These are phyloP conservation scores for Monosporascus sp. DNA, from an alignment of 2,329 filamentous ascomycete genomes.

Conservation along the genomic window DNA sequence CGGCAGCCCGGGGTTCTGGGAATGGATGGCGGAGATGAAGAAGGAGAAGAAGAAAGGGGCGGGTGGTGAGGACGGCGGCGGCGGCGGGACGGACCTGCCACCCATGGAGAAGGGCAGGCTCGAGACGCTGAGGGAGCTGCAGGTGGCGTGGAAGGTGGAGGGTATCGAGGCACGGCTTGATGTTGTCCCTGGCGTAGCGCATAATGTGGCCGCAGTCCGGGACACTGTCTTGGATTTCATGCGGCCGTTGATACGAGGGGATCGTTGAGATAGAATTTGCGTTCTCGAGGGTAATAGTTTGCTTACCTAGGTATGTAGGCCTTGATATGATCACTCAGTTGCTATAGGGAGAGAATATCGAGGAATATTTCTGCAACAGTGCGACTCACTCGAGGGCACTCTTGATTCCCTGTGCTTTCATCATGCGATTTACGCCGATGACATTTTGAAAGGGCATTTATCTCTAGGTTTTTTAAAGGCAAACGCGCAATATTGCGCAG, in stretches of 20 bases:
- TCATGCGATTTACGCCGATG: no score
- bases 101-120: constrained; percentile 8
- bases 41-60: neutral
- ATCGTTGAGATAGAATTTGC: neutral
- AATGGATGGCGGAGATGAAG: constrained; percentile 11
- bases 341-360: no score
- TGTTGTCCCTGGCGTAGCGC: constrained; percentile 16
- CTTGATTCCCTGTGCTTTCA: no score
- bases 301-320: no score
- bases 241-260: constrained; percentile 1
- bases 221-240: constrained; percentile 7
- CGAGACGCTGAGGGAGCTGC: constrained; percentile 7
- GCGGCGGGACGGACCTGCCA: neutral
- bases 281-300: no score
- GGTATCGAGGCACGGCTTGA: constrained; percentile 16
- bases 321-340: no score
- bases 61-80: neutral
- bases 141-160: constrained; percentile 11
- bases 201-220: constrained; percentile 12
- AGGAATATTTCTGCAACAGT: no score
- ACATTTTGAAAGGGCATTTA: no score
- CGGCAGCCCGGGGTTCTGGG: constrained; percentile 17
- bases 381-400: no score
- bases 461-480: no score
- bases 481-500: no score